Percentiles rank a stretch among this genome's conserved stretches.
These are phyloP conservation scores for Bromus sterilis DNA, from an alignment of 176 grass and related monocot species.

Conservation along the genomic window DNA sequence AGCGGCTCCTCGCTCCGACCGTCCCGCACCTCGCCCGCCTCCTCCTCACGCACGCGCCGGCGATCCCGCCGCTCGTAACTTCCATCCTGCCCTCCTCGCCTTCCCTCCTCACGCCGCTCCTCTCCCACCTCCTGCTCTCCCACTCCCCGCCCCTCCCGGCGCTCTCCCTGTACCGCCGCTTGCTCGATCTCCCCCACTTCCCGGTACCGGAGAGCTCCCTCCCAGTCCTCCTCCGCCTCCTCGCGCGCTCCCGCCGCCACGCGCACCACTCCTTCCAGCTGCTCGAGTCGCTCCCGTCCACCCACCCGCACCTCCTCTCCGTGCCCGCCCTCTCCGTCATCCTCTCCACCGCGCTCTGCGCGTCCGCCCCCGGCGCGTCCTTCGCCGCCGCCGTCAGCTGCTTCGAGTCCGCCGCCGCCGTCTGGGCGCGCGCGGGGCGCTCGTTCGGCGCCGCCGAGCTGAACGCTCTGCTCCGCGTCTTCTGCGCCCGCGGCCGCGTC, in stretches of 20 bases:
- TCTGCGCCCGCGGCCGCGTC: slow-evolving; percentile 52
- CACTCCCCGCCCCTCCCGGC: slow-evolving; percentile 49
- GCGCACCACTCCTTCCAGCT: slow-evolving; percentile 36
- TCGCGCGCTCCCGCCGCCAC: slow-evolving; percentile 44
- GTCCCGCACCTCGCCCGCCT: slow-evolving; percentile 30
- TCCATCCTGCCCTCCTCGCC: slow-evolving; percentile 28
- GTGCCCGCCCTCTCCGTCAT: slow-evolving; percentile 47
- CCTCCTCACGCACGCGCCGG: slow-evolving; percentile 28
- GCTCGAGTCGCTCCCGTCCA: slow-evolving; percentile 44
- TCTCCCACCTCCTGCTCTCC: slow-evolving; percentile 46
- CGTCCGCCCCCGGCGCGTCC: slow-evolving; percentile 20
- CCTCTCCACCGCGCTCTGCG: slow-evolving; percentile 44
- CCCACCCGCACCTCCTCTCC: slow-evolving; percentile 47
- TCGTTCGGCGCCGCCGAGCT: slow-evolving; percentile 63
- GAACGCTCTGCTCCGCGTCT: slow-evolving; percentile 60
- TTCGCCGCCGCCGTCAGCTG: slow-evolving; percentile 42
- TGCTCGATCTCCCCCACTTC: slow-evolving; percentile 27
- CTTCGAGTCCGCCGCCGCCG: slow-evolving; percentile 47
- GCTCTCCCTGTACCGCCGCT: slow-evolving; percentile 38
- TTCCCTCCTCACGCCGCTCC: slow-evolving; percentile 32
- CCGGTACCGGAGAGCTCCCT: slow-evolving; percentile 13
- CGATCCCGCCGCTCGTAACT: slow-evolving; percentile 23
- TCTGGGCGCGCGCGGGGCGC: slow-evolving; percentile 55
- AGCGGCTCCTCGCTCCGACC: slow-evolving; percentile 4
- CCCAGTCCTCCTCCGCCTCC: slow-evolving; percentile 24